Evolutionary conservation across 805 yeast species (phyloP).

Genomic region (Blastobotrys parvus): DNA sequence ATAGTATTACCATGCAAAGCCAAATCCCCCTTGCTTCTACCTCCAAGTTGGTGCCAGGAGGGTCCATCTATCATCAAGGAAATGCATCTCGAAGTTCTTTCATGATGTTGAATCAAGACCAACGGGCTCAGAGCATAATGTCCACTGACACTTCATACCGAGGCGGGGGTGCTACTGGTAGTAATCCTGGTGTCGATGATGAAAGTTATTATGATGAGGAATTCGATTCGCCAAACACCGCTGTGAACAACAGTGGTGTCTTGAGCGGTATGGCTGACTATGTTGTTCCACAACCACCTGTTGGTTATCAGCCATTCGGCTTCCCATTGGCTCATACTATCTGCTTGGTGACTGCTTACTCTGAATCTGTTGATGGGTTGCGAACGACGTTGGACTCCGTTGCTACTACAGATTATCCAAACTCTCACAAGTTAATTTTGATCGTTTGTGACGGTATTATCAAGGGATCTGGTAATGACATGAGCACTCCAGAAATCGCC

Average conservation of each 20-base stretch:
- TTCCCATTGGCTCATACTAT: slow-evolving; percentile 70
- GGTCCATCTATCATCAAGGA: slow-evolving; percentile 22
- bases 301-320: slow-evolving; percentile 77
- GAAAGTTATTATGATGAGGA: slow-evolving; percentile 7
- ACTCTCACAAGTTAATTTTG: slow-evolving; percentile 80
- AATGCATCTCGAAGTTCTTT: slow-evolving; percentile 17
- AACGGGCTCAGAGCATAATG: slow-evolving; percentile 10
- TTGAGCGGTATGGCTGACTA: slow-evolving; percentile 36
- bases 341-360: slow-evolving; percentile 84
- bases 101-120: slow-evolving; percentile 12
- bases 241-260: neutral
- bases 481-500: slow-evolving; percentile 83
- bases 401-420: slow-evolving; percentile 93
- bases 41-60: slow-evolving; percentile 28
- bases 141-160: slow-evolving; percentile 21
- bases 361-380: slow-evolving; percentile 82
- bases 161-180: slow-evolving; percentile 14
- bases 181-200: neutral
- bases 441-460: slow-evolving; percentile 90
- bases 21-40: slow-evolving; percentile 25
- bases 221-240: slow-evolving; percentile 2
- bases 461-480: slow-evolving; percentile 88
- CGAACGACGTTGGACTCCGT: slow-evolving; percentile 86
- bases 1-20: slow-evolving; percentile 25
- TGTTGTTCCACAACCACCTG: slow-evolving; percentile 86